phyloP scores from a whole-genome alignment of 306 rosid genomes.

The Sindora glabra region DNA sequence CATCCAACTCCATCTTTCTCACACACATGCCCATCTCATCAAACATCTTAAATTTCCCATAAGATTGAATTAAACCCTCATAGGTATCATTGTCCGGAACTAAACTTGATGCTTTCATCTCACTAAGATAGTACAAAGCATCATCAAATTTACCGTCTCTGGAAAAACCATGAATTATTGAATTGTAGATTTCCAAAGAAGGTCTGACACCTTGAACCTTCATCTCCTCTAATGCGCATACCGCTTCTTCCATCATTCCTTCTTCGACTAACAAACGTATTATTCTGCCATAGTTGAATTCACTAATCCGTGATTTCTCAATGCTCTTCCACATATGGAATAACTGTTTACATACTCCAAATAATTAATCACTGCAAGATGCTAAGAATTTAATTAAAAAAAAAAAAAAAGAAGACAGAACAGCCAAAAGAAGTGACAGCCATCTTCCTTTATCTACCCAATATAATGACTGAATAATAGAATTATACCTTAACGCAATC shows the following conservation, averaged over 20 bases:
- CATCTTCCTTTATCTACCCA: too few relatives aligned
- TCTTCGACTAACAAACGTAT: conserved; percentile 44
- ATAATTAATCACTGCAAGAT: neutral
- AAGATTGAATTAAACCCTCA: conserved; percentile 57
- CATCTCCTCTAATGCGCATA: conserved; percentile 44
- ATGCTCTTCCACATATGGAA: conserved; percentile 64
- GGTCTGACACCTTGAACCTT: conserved; percentile 30
- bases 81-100: conserved; percentile 45
- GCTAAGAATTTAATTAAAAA: neutral
- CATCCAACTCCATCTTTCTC: conserved; percentile 53
- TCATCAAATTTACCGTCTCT: conserved; percentile 34
- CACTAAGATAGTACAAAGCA: conserved; percentile 37
- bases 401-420: neutral
- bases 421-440: too few relatives aligned
- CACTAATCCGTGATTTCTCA: conserved; percentile 45
- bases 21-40: conserved; percentile 60
- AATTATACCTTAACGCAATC: too few relatives aligned
- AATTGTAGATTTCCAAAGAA: conserved; percentile 45
- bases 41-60: conserved; percentile 58
- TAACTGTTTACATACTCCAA: conserved; percentile 35
- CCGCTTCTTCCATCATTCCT: conserved; percentile 46
- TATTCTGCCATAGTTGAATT: conserved; percentile 46
- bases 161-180: conserved; percentile 47
- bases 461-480: too few relatives aligned
- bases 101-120: conserved; percentile 44